Evolutionary conservation across 192 early-diverging fungal genomes (phyloP), one percentile per base, ranked within the genome.

Genomic region (Coemansia javaensis): DNA sequence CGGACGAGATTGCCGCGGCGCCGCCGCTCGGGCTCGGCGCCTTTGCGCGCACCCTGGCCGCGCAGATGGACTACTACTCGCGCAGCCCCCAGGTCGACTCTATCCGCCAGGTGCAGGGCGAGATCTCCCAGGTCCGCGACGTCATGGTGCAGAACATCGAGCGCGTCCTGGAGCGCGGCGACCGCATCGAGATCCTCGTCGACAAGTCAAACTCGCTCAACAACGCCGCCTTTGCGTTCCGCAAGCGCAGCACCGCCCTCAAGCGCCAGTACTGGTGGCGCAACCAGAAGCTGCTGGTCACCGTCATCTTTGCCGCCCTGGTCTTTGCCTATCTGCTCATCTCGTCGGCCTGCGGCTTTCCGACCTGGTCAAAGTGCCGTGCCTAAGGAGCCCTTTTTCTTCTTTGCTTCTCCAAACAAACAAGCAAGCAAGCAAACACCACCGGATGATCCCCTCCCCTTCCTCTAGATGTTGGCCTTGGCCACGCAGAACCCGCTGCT

Each of bases 141-240:
- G 89, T 93, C 33, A 93, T 96, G 91, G 88, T 90, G 21, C 82
- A 88, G 66, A 96, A 96, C 58, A 96, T 96, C 52, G 91, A 94
- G 53, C 79, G 85, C 17, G 87, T 94, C 2, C 60, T 94, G 54
- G 89, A 91, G 53, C 78, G 92, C 31, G 88, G 89, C 33, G 92
- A 91, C 56, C 72, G 90, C 8, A 90, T 93, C 58, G 89, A 93
- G 28, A 78, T 90, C 20, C 69, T 96, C 10, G 88, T 93, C 8
- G 89, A 93, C 75, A 93, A 93, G 70, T 93, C 90, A 5, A 89
- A 90, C 47, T 83, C 59, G 58, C 65, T 96, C 53, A 91, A 86
- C 50, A 89, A 90, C 47, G 82, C 85, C 30, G 91, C 91, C 4
- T 90, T 89, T 81, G 88, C 86, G 1, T 96, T 96, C 65, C 85